Conservation (phyloP, 768 basidiomycete genomes). For the Boletus tomentosulus region DNA sequence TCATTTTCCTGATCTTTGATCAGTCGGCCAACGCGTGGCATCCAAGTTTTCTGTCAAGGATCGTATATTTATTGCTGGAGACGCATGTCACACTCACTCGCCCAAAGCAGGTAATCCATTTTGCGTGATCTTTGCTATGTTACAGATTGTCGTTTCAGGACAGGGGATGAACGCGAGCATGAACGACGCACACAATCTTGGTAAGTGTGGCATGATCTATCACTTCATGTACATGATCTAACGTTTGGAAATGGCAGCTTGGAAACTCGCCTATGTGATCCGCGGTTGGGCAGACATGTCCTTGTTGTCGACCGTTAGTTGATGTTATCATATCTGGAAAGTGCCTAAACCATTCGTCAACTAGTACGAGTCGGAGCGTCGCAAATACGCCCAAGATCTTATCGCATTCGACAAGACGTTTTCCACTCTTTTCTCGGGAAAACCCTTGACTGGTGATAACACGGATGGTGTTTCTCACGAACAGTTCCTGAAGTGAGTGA, state of each 20-base stretch:
- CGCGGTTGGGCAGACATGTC: slow-evolving; percentile 44
- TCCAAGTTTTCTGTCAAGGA: slow-evolving; percentile 44
- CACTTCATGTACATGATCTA: not conserved
- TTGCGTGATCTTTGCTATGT: not conserved
- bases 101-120: slow-evolving; percentile 36
- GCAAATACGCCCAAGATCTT: slow-evolving; percentile 50
- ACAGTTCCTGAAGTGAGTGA: slow-evolving; percentile 41
- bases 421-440: slow-evolving; percentile 50
- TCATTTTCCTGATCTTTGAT: not conserved
- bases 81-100: slow-evolving; percentile 47
- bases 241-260: slow-evolving; percentile 29
- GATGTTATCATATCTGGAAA: too few species aligned
- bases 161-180: slow-evolving; percentile 55
- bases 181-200: slow-evolving; percentile 51
- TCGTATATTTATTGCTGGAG: slow-evolving; percentile 55
- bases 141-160: slow-evolving; percentile 31
- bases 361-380: slow-evolving; percentile 52
- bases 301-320: slow-evolving; percentile 43
- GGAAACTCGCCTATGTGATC: slow-evolving; percentile 52
- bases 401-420: slow-evolving; percentile 52
- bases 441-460: slow-evolving; percentile 39
- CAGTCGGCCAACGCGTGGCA: slow-evolving; percentile 56
- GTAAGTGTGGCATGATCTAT: slow-evolving; percentile 18
- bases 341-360: not conserved
- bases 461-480: slow-evolving; percentile 38